phyloP scores from a whole-genome alignment of 2,329 filamentous ascomycete genomes.

The Orbilia quercus region DNA sequence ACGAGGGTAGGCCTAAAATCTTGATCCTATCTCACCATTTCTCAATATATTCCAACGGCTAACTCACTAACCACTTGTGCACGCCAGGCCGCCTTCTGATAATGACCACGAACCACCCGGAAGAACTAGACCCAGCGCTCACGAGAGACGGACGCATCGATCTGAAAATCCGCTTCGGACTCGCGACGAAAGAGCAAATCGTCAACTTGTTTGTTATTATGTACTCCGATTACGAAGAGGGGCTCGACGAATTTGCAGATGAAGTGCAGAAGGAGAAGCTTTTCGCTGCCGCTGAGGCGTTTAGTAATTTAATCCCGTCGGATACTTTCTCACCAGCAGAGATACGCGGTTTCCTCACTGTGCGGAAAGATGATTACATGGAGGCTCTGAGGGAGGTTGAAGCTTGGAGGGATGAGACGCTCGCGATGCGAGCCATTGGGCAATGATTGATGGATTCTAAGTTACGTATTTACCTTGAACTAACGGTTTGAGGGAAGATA shows the following conservation, averaged over 20 bases:
- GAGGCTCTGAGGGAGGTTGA: conserved; percentile 69
- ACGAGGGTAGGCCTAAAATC: conserved; percentile 68
- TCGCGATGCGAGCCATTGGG: conserved; percentile 9
- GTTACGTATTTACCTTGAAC: too few relatives aligned
- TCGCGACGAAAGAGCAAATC: conserved; percentile 56
- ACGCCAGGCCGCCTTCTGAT: conserved; percentile 69
- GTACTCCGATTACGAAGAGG: conserved; percentile 43
- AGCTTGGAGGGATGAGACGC: conserved; percentile 63
- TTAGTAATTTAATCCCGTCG: conserved; percentile 69
- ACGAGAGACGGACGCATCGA: conserved; percentile 74
- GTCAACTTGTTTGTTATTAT: conserved; percentile 59
- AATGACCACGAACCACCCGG: conserved; percentile 74
- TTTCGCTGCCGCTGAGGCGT: conserved; percentile 65
- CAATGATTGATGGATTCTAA: background rate
- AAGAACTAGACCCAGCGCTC: conserved; percentile 72
- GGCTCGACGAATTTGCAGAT: conserved; percentile 3
- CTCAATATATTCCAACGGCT: too few relatives aligned
- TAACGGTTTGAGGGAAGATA: too few relatives aligned
- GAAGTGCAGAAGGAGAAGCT: conserved; percentile 65
- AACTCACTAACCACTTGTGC: background rate
- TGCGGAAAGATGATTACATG: conserved; percentile 71
- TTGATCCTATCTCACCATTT: too few relatives aligned
- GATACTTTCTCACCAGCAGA: conserved; percentile 70
- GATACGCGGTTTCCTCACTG: conserved; percentile 74
- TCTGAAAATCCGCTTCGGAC: conserved; percentile 62